Percentiles rank a stretch among this genome's conserved stretches.
phyloP scores from a whole-genome alignment of 805 yeast genomes.

The Isabelozyma heimii region DNA sequence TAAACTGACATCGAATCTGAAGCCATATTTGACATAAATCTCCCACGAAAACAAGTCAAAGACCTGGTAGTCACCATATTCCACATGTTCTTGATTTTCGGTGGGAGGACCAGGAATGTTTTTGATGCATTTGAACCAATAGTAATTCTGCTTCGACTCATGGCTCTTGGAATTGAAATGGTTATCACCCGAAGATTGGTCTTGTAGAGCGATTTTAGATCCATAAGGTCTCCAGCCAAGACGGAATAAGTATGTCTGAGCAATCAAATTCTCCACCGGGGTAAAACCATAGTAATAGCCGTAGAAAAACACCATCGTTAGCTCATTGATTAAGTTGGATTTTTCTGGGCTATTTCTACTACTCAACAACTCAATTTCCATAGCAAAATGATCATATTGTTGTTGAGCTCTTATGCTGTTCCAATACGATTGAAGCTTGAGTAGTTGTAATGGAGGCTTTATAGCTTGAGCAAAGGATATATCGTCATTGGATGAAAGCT shows the following conservation, averaged over 20 bases:
- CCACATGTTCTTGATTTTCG: slow-evolving; percentile 11
- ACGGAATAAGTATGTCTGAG: slow-evolving; percentile 36
- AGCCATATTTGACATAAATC: slow-evolving; percentile 33
- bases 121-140: slow-evolving; percentile 18
- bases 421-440: slow-evolving; percentile 39
- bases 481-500: slow-evolving; percentile 4
- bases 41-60: slow-evolving; percentile 44
- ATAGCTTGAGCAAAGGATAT: slow-evolving; percentile 4
- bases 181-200: slow-evolving; percentile 5
- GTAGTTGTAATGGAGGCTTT: slow-evolving; percentile 34
- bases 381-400: slow-evolving; percentile 30
- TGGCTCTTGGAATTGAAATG: not conserved
- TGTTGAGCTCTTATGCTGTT: slow-evolving; percentile 33
- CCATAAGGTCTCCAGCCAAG: slow-evolving; percentile 44
- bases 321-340: slow-evolving; percentile 25
- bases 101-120: slow-evolving; percentile 3
- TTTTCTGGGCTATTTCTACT: slow-evolving; percentile 20
- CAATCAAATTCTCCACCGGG: slow-evolving; percentile 42
- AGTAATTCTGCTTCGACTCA: slow-evolving; percentile 5
- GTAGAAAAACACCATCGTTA: slow-evolving; percentile 38
- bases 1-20: slow-evolving; percentile 32
- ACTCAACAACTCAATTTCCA: slow-evolving; percentile 24
- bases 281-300: slow-evolving; percentile 43
- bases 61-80: slow-evolving; percentile 38
- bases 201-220: slow-evolving; percentile 8